Base-by-base conservation (phyloP, 805 yeast genomes). In the Yueomyces sp. region DNA sequence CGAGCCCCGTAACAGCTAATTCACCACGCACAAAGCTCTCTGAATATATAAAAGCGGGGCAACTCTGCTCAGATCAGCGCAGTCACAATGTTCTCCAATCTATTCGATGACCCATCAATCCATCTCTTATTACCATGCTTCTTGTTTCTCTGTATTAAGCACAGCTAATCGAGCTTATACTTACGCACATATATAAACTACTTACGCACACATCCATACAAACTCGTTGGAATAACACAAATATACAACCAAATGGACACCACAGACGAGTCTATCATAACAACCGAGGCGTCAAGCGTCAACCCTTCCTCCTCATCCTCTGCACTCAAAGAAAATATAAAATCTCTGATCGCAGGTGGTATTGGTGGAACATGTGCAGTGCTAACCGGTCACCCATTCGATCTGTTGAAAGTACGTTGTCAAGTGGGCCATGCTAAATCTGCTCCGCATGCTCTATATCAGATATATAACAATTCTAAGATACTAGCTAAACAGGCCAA, bases 361-460 rank as follows among this genome's bases (percentile, higher is more conserved):
- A 83, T 90, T 46, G 97, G 98, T 50, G 98, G 98, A 56, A 68
- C 90, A 28, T 88, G 95, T 63, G 96, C 97, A 2, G 97, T 90
- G 12, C 55, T 87, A 30, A 85, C 95, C 0, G 98, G 97, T 31
- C 97, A 90, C 60, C 98, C 98, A 1, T 90, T 90, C 60, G 98
- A 92, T 61, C 73, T 90, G 52, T 76, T 88, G 52, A 90, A 90
- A 61, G 98, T 90, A 12, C 73, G 95, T 47, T 75, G 90, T 49
- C 98, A 90, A 59, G 86, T 95, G 44, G 72, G 57, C 43, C 72
- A 53, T 78, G 92, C 53, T 52, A 62, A 70, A 5, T 70, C 83
- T 5, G 72, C 94, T 8, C 49, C 72, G 2, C 76, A 75, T 38
- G 90, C 92, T n/a, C 70, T 86, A 28, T 73, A 68, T 51, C 72